A percentile compares a stretch with the other conserved stretches of the same genome.
These are phyloP conservation scores for Russula earlei DNA, from an alignment of 768 basidiomycete genomes.

Conservation along the genomic window DNA sequence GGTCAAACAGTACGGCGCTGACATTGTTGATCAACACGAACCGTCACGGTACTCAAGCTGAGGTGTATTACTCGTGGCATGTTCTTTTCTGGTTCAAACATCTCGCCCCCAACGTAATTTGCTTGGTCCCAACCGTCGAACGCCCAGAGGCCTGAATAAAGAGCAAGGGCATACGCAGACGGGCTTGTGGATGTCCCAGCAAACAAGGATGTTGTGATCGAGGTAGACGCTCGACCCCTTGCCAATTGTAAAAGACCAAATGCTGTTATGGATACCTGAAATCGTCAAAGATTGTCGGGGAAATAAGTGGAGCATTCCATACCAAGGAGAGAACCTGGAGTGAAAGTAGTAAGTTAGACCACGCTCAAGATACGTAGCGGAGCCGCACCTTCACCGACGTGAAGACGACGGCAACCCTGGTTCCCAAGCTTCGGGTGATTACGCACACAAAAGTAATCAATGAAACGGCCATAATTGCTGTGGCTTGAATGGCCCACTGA, in stretches of 20 bases:
- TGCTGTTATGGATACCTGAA: constrained; percentile 59
- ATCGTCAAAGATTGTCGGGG: constrained; percentile 4
- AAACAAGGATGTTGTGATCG: constrained; percentile 62
- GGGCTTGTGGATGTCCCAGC: constrained; percentile 66
- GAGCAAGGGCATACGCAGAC: constrained; percentile 81
- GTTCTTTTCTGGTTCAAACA: constrained; percentile 71
- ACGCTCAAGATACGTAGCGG: no score
- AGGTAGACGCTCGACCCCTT: constrained; percentile 59
- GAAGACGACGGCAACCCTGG: constrained; percentile 77
- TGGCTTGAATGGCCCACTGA: constrained; percentile 85
- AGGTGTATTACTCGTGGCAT: constrained; percentile 82
- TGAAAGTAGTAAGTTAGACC: not conserved
- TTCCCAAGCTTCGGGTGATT: constrained; percentile 65
- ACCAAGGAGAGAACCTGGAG: constrained; percentile 58
- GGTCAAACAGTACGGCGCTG: constrained; percentile 9
- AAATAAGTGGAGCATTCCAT: constrained; percentile 23
- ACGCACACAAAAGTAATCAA: constrained; percentile 72
- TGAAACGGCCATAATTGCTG: constrained; percentile 63
- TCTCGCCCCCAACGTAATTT: constrained; percentile 87
- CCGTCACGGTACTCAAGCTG: constrained; percentile 80
- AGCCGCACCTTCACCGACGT: constrained; percentile 73
- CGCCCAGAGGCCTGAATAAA: constrained; percentile 93
- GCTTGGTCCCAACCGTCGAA: constrained; percentile 96
- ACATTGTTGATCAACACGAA: constrained; percentile 28
- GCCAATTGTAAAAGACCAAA: constrained; percentile 71